Evolutionary conservation across 2,329 filamentous ascomycete species (phyloP).

Genomic region (Alternaria rosae): DNA sequence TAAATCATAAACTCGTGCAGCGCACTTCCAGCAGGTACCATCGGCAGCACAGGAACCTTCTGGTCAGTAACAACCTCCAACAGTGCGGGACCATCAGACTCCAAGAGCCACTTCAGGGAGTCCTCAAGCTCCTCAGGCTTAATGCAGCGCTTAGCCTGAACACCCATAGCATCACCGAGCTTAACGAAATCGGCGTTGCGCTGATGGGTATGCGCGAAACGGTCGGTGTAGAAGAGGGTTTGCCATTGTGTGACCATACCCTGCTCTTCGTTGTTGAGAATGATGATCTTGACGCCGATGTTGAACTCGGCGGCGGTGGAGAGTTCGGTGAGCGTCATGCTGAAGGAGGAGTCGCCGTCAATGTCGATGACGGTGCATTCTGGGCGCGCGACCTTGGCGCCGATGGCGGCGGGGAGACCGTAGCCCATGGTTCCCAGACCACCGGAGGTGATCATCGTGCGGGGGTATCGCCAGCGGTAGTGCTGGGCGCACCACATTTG

Average conservation of each 20-base stretch:
- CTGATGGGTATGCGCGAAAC: constrained; percentile 92
- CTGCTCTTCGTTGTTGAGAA: constrained; percentile 97
- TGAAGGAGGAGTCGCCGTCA: constrained; percentile 98
- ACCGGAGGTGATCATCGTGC: constrained; percentile 95
- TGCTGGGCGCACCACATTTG: constrained; percentile 99
- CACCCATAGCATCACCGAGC: constrained; percentile 87
- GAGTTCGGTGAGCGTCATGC: constrained; percentile 97
- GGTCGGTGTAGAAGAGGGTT: constrained; percentile 94
- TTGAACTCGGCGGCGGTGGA: constrained; percentile 94
- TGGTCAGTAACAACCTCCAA: constrained; percentile 90
- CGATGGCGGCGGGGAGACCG: constrained; percentile 92
- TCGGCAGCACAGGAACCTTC: constrained; percentile 93
- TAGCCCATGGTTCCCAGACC: constrained; percentile 96
- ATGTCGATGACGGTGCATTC: constrained; percentile 93
- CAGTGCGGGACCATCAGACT: constrained; percentile 85
- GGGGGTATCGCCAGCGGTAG: constrained; percentile 90
- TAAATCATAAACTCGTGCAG: constrained; percentile 94
- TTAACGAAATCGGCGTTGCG: constrained; percentile 96
- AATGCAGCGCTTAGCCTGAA: constrained; percentile 74
- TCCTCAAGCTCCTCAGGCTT: constrained; percentile 81
- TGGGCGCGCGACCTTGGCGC: constrained; percentile 84
- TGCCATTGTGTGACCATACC: constrained; percentile 99
- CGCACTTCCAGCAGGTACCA: constrained; percentile 88
- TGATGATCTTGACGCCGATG: constrained; percentile 93
- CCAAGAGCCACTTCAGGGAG: constrained; percentile 84